Conservation (phyloP, 1,139 yeast species). For the Waltiozyma sp. region DNA sequence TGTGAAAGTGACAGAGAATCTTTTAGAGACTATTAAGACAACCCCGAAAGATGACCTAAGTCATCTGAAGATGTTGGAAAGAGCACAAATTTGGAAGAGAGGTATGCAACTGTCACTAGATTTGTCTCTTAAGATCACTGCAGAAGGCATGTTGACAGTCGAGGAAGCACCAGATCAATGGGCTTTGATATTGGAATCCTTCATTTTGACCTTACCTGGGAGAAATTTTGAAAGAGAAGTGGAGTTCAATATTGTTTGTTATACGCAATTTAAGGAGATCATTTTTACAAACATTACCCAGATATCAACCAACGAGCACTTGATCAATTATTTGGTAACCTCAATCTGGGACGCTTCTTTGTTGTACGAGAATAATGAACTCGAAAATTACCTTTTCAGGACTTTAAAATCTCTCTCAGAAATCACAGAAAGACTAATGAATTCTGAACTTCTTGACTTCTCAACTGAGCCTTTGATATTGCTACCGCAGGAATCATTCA, state of each 20-base stretch:
- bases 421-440: slow-evolving; percentile 22
- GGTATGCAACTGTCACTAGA: slow-evolving; percentile 22
- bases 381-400: slow-evolving; percentile 29
- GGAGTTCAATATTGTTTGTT: slow-evolving; percentile 36
- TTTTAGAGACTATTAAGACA: slow-evolving; percentile 30
- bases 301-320: slow-evolving; percentile 17
- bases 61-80: slow-evolving; percentile 11
- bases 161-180: slow-evolving; percentile 22
- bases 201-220: slow-evolving; percentile 30
- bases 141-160: neutral
- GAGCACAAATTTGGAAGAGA: slow-evolving; percentile 22
- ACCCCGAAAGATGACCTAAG: slow-evolving; percentile 28
- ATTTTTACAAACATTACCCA: slow-evolving; percentile 30
- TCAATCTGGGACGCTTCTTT: slow-evolving; percentile 39
- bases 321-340: slow-evolving; percentile 33
- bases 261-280: slow-evolving; percentile 29
- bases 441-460: slow-evolving; percentile 25
- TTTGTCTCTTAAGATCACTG: slow-evolving; percentile 19
- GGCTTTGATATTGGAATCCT: slow-evolving; percentile 32
- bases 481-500: slow-evolving; percentile 28
- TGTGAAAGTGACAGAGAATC: slow-evolving; percentile 25
- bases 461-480: slow-evolving; percentile 32
- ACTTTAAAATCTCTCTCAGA: slow-evolving; percentile 20
- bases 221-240: slow-evolving; percentile 30
- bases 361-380: slow-evolving; percentile 36